A percentile compares a stretch with the other conserved stretches of the same genome.
Conservation (phyloP, 2,329 filamentous ascomycete genomes). For the Ustulina deusta region DNA sequence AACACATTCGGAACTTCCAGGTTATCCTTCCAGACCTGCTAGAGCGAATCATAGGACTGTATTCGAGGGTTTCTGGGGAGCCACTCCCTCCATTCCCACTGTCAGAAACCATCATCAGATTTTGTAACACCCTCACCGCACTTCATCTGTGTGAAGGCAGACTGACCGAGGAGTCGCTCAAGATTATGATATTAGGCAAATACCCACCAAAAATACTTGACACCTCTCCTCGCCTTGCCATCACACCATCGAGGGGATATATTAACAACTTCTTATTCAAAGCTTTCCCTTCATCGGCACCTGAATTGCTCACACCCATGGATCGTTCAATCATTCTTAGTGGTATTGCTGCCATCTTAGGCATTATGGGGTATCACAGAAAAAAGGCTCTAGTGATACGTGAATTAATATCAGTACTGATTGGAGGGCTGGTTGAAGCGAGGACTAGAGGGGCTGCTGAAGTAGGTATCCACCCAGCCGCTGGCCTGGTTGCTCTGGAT, state of each 20-base stretch:
- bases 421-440: constrained; percentile 88
- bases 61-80: constrained; percentile 77
- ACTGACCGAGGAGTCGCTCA: constrained; percentile 70
- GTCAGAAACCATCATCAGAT: constrained; percentile 79
- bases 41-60: constrained; percentile 79
- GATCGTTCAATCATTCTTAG: constrained; percentile 85
- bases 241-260: constrained; percentile 69
- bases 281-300: constrained; percentile 75
- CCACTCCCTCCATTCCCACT: constrained; percentile 76
- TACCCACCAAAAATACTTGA: constrained; percentile 63
- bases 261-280: constrained; percentile 75
- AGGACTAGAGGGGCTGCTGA: constrained; percentile 95
- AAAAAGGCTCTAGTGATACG: constrained; percentile 93
- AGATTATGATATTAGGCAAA: constrained; percentile 73
- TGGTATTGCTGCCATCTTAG: constrained; percentile 88
- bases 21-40: constrained; percentile 77
- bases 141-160: constrained; percentile 74
- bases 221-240: constrained; percentile 66
- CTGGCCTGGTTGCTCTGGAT: constrained; percentile 81
- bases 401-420: constrained; percentile 84
- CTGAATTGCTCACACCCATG: constrained; percentile 75
- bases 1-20: constrained; percentile 66
- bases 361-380: constrained; percentile 80
- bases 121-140: constrained; percentile 75
- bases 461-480: constrained; percentile 93